phyloP scores from a whole-genome alignment of 1,284 basidiomycete species.

The Afroboletus lepidellus region DNA sequence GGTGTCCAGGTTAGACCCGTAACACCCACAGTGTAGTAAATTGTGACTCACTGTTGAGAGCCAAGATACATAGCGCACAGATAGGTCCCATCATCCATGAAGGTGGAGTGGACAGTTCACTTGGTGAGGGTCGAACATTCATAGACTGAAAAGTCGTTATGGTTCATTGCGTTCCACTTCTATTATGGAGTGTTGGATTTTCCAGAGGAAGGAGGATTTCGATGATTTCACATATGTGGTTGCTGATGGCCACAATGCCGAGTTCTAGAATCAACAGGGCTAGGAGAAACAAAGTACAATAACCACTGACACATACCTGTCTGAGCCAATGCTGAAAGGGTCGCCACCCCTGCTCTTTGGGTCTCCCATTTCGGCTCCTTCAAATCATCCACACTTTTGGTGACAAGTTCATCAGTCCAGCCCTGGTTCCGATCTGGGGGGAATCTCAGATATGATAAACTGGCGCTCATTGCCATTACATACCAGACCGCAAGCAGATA shows the following conservation, averaged over 20 bases:
- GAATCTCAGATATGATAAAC: not conserved
- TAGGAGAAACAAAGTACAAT: not conserved
- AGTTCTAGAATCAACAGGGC: slow-evolving; percentile 9
- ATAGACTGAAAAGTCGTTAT: not conserved
- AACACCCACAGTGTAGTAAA: rapidly evolving
- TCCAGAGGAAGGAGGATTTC: slow-evolving; percentile 18
- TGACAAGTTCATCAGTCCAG: slow-evolving; percentile 16
- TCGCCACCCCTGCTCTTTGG: slow-evolving; percentile 26
- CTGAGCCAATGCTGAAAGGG: no score
- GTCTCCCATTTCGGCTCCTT: slow-evolving; percentile 8
- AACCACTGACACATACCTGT: slow-evolving; percentile 10
- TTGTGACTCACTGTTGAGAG: slow-evolving; percentile 10
- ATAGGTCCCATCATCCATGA: slow-evolving; percentile 26
- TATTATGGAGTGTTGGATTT: not conserved
- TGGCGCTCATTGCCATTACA: not conserved
- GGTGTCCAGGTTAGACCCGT: no score
- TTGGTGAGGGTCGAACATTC: not conserved
- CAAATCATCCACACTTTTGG: slow-evolving; percentile 12
- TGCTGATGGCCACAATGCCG: slow-evolving; percentile 13
- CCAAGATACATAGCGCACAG: slow-evolving; percentile 21
- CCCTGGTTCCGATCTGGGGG: slow-evolving; percentile 3
- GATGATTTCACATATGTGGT: slow-evolving; percentile 12
- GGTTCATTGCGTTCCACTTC: not conserved
- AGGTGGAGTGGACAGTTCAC: slow-evolving; percentile 1
- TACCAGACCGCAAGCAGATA: slow-evolving; percentile 22